Percentiles rank a stretch among this genome's conserved stretches.
Evolutionary conservation across 2,329 filamentous ascomycete genomes (phyloP).

Genomic region (Aspergillaceae sp.): DNA sequence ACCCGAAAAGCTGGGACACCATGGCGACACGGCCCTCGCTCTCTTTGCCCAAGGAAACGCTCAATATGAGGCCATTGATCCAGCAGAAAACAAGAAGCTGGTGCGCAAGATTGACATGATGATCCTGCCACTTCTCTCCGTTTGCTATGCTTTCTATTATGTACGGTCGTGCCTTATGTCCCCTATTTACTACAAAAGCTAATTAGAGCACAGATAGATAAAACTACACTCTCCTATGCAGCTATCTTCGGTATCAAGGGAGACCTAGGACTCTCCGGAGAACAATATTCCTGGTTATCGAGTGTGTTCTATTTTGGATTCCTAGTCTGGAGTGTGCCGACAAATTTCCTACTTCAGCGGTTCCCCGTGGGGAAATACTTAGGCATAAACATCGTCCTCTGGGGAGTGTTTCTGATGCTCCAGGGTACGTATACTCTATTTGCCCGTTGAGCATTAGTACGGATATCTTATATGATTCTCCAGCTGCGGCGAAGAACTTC

Average conservation of each 20-base stretch:
- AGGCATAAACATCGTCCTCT: slow-evolving; percentile 5
- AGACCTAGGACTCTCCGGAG: slow-evolving; percentile 27
- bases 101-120: slow-evolving; percentile 5
- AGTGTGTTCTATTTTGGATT: slow-evolving; percentile 39
- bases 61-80: slow-evolving; percentile 33
- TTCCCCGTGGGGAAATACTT: slow-evolving; percentile 10
- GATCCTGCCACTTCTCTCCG: slow-evolving; percentile 5
- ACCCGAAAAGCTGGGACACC: slow-evolving; percentile 14
- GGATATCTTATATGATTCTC: not conserved
- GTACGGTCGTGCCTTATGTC: slow-evolving; percentile 1
- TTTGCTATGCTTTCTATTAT: slow-evolving; percentile 8
- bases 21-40: slow-evolving; percentile 40
- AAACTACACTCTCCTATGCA: slow-evolving; percentile 35
- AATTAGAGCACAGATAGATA: slow-evolving; percentile 4
- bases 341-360: slow-evolving; percentile 18
- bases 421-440: not conserved
- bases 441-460: too few relatives aligned
- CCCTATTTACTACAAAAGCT: not conserved
- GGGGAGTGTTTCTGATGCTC: slow-evolving; percentile 7
- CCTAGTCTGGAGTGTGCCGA: slow-evolving; percentile 19
- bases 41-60: slow-evolving; percentile 39
- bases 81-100: slow-evolving; percentile 28
- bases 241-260: slow-evolving; percentile 47
- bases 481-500: slow-evolving; percentile 43
- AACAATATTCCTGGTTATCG: slow-evolving; percentile 35